Evolutionary conservation across 2,329 filamentous ascomycete genomes (phyloP).

Genomic region (Neonectria hederae): DNA sequence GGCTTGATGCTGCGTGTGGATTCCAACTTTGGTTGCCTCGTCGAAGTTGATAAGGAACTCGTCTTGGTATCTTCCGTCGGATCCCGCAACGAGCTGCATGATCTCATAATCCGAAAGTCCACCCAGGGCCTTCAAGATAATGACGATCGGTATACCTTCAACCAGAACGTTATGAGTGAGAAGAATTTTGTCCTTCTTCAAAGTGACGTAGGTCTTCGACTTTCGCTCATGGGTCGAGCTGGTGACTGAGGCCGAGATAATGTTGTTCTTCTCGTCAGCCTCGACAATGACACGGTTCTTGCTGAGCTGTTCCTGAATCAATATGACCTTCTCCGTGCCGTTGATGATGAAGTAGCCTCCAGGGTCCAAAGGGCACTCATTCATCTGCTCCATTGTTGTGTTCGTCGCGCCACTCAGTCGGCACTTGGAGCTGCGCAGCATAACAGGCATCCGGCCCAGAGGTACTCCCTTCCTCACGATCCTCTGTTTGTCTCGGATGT

Average conservation of each 20-base stretch:
- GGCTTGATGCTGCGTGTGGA: constrained; percentile 94
- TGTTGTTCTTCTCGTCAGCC: constrained; percentile 87
- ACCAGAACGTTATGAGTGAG: constrained; percentile 92
- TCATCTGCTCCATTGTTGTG: constrained; percentile 87
- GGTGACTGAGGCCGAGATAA: constrained; percentile 95
- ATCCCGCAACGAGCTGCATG: constrained; percentile 86
- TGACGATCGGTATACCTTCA: constrained; percentile 94
- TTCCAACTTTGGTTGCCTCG: constrained; percentile 82
- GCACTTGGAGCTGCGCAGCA: constrained; percentile 96
- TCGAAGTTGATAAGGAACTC: constrained; percentile 97
- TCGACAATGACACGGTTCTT: constrained; percentile 99
- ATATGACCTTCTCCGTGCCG: constrained; percentile 97
- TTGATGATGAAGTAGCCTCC: constrained; percentile 98
- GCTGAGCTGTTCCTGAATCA: constrained; percentile 98
- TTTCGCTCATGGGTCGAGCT: constrained; percentile 98
- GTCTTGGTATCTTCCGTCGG: constrained; percentile 89
- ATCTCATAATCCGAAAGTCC: constrained; percentile 96
- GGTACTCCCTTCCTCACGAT: constrained; percentile 80
- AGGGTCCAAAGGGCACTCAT: constrained; percentile 95
- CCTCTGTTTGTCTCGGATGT: constrained; percentile 81
- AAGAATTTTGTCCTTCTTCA: constrained; percentile 92
- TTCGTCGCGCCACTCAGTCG: constrained; percentile 85
- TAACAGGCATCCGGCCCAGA: constrained; percentile 93
- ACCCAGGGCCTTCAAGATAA: constrained; percentile 91
- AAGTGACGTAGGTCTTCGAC: constrained; percentile 93